Evolutionary conservation across 2,329 filamentous ascomycete species (phyloP).

Genomic region (Neofusicoccum kwambonambiense): DNA sequence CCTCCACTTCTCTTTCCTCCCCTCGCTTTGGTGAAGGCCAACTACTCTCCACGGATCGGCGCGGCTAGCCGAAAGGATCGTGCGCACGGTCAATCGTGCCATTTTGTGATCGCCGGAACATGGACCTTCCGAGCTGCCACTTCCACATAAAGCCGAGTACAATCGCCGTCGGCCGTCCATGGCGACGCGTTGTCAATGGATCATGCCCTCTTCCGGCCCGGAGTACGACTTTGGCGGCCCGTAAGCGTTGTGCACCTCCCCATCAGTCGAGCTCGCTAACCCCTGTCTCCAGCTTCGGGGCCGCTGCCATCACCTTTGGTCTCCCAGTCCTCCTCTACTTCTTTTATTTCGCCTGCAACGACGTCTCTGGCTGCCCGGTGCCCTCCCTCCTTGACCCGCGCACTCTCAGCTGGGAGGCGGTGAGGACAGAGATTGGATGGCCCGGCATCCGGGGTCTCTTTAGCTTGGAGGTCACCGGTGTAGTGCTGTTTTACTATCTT

Average conservation of each 20-base stretch:
- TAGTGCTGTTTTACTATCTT: conserved; percentile 73
- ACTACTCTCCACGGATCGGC: no score
- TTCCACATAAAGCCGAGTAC: no score
- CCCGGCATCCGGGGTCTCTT: conserved; percentile 68
- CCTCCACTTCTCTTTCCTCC: no score
- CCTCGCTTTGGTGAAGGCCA: no score
- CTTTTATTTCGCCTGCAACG: conserved; percentile 85
- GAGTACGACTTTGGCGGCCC: conserved; percentile 43
- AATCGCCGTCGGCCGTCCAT: no score
- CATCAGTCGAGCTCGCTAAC: neutral
- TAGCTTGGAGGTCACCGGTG: conserved; percentile 66
- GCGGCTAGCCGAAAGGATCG: no score
- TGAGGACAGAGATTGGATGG: conserved; percentile 83
- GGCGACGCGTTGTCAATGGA: neutral
- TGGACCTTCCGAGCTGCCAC: no score
- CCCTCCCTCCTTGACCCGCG: conserved; percentile 74
- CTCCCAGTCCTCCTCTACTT: conserved; percentile 77
- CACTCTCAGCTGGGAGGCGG: conserved; percentile 65
- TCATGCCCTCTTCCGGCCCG: neutral
- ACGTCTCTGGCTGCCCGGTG: conserved; percentile 84
- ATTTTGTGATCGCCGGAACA: no score
- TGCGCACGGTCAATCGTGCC: no score
- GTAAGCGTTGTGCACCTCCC: conserved; percentile 28
- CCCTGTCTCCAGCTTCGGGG: neutral
- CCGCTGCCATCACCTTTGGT: conserved; percentile 69